Percentiles rank a stretch among this genome's conserved stretches.
These are phyloP conservation scores for Purpureocillium lavendulum DNA, from an alignment of 2,329 filamentous ascomycete genomes.

Conservation along the genomic window DNA sequence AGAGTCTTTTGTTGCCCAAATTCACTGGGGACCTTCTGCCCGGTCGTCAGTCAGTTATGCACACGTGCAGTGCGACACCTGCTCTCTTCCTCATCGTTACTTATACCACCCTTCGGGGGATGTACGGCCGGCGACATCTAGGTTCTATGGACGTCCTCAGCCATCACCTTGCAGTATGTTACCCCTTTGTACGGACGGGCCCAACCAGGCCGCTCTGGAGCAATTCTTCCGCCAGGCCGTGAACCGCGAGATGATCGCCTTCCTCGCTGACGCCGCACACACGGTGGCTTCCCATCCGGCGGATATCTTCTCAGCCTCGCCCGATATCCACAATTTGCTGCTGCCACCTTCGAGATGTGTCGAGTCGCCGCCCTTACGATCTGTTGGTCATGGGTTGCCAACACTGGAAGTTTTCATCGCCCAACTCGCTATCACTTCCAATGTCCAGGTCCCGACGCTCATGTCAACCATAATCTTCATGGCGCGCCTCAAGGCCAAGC, in stretches of 20 bases:
- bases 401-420: slow-evolving; percentile 86
- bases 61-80: no score
- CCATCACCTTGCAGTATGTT: no score
- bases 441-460: slow-evolving; percentile 92
- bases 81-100: no score
- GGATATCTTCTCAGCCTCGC: slow-evolving; percentile 39
- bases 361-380: slow-evolving; percentile 36
- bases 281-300: slow-evolving; percentile 74
- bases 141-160: no score
- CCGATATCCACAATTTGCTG: slow-evolving; percentile 24
- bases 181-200: slow-evolving; percentile 44
- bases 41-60: no score
- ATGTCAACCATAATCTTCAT: slow-evolving; percentile 98
- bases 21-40: no score
- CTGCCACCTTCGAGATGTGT: slow-evolving; percentile 44
- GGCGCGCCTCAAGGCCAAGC: slow-evolving; percentile 68
- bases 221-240: slow-evolving; percentile 74
- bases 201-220: slow-evolving; percentile 69
- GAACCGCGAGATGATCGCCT: slow-evolving; percentile 66
- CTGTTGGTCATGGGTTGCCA: slow-evolving; percentile 54
- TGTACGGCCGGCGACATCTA: no score
- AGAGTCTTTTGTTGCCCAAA: no score
- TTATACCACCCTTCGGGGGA: no score
- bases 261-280: slow-evolving; percentile 65
- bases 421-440: slow-evolving; percentile 82